Evolutionary conservation across 208 protist genomes (phyloP), one percentile per base, ranked within the genome.

Genomic region (Trichomonas vaginalis): DNA sequence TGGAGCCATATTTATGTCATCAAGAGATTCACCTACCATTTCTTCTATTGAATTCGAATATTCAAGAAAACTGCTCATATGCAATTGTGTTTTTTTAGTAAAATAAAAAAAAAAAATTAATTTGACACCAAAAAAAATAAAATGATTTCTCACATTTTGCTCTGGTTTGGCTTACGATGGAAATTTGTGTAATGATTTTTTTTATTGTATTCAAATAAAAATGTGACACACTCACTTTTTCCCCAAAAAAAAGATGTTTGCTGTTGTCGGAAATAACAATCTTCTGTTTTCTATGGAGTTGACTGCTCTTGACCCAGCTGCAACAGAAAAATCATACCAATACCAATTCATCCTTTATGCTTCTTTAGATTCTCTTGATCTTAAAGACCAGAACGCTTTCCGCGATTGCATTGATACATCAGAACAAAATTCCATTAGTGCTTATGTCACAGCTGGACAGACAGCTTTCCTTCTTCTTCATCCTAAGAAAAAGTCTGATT

Each of bases 311-410:
- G 86, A 48, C 4, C 40, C 42, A 15, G 46, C 42, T 92, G 86
- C 86, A 0, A 51, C 15, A 15, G 86, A 92, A 49, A 92, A 92
- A 51, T 92, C 86, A 51, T 92, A 92, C 39, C 35, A 48, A n/a
- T 92, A 48, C 86, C 86, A 92, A 51, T 92, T 92, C 45, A 92
- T 92, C 15, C 45, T 92, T 39, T 92, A 92, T 51, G 86, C 86
- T 48, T 48, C 86, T 37, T 32, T 92, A 0, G 86, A 92, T 92
- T 92, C 86, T 45, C 32, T 92, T 6, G 45, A 51, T 92, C 35
- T 92, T 8, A 92, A 48, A n/a, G 86, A 92, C 51, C 86, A 23
- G 56, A 51, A 42, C 8, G 27, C 40, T 6, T 92, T 51, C 45
- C 40, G 86, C 17, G 86, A 92, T 10, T 92, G 40, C 6, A 92